Percentiles rank a stretch among this genome's conserved stretches.
These are phyloP conservation scores for Catunica adiposa DNA, from an alignment of 2,329 filamentous ascomycete species.

Conservation along the genomic window DNA sequence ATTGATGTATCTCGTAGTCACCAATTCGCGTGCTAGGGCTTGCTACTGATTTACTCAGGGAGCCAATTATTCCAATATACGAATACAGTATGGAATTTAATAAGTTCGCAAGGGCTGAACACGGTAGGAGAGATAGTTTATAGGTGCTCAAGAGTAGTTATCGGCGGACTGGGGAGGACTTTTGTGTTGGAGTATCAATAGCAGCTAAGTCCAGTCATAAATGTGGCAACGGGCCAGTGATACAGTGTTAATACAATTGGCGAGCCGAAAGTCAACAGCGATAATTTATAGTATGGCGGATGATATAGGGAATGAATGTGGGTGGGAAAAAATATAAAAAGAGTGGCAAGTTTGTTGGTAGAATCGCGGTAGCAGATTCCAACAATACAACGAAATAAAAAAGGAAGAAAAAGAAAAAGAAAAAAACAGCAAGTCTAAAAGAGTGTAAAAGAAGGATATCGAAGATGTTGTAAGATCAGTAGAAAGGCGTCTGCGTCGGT, in stretches of 20 bases:
- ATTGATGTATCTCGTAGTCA: too few relatives aligned
- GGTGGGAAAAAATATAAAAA: neutral
- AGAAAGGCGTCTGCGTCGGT: neutral
- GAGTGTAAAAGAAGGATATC: constrained; percentile 7
- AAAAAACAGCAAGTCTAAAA: neutral
- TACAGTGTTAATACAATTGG: too few relatives aligned
- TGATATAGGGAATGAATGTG: neutral
- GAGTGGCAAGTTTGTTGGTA: neutral
- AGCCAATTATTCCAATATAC: neutral
- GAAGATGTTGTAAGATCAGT: neutral
- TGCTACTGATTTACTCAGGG: neutral
- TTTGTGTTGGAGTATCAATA: too few relatives aligned
- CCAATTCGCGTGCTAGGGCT: too few relatives aligned
- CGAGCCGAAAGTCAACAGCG: too few relatives aligned
- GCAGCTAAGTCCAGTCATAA: too few relatives aligned
- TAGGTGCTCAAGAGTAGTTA: too few relatives aligned
- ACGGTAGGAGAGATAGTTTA: neutral
- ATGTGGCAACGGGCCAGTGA: too few relatives aligned
- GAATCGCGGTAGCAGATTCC: neutral
- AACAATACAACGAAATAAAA: neutral
- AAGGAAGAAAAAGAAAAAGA: neutral
- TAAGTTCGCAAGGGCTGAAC: neutral
- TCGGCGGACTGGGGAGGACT: too few relatives aligned
- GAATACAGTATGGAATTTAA: neutral
- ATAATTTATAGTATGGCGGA: too few relatives aligned